A percentile compares a stretch with the other conserved stretches of the same genome.
Evolutionary conservation across 257 asterid genomes (phyloP).

Genomic region (Paraleonurus japonicus): DNA sequence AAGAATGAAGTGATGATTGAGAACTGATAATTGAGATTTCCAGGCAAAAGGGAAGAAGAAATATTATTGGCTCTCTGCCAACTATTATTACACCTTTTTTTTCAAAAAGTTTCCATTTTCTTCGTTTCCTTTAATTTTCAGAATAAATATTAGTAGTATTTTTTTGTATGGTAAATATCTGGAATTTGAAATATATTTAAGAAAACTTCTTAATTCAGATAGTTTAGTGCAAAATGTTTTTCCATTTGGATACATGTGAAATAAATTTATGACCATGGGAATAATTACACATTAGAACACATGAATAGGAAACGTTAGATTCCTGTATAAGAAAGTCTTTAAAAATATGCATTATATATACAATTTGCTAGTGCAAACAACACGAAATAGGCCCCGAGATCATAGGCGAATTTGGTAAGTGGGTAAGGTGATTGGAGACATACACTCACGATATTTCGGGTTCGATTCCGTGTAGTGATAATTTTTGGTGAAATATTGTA

Average conservation of each 20-base stretch:
- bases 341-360: too few relatives aligned
- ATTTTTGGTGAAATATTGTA: too few relatives aligned
- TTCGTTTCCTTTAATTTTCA: not conserved
- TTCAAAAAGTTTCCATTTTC: constrained; percentile 14
- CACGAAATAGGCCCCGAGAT: too few relatives aligned
- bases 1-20: constrained; percentile 15
- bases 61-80: constrained; percentile 24
- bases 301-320: not conserved
- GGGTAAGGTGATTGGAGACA: too few relatives aligned
- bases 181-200: constrained; percentile 5
- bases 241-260: not conserved
- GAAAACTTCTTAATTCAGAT: not conserved
- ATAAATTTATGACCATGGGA: not conserved
- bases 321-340: not conserved
- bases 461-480: too few relatives aligned
- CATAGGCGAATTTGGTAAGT: too few relatives aligned
- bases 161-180: not conserved
- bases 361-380: too few relatives aligned
- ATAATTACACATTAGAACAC: too few relatives aligned
- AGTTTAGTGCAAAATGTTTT: not conserved
- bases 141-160: not conserved
- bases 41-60: constrained; percentile 5
- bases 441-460: too few relatives aligned
- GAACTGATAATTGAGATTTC: constrained; percentile 12
- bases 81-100: constrained; percentile 23